phyloP scores from a whole-genome alignment of 257 asterid species.

The Datura wrightii region DNA sequence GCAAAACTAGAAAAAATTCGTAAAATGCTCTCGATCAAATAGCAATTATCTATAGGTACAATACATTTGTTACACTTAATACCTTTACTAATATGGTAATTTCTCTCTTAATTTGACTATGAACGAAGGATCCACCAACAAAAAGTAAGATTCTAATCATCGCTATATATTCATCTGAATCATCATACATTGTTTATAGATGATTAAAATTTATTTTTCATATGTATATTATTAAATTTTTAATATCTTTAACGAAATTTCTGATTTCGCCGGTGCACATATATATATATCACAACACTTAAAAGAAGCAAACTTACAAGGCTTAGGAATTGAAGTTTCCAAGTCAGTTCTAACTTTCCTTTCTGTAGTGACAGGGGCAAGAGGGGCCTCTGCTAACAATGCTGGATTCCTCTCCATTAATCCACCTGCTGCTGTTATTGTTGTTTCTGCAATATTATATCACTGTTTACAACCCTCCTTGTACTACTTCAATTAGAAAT shows the following conservation, averaged over 20 bases:
- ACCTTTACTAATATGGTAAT: not conserved
- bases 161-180: no score
- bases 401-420: constrained; percentile 53
- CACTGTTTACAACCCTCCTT: not conserved
- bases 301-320: constrained; percentile 54
- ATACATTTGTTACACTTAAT: not conserved
- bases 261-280: no score
- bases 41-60: not conserved
- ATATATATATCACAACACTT: no score
- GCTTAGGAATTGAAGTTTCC: constrained; percentile 76
- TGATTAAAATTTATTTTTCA: no score
- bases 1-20: not conserved
- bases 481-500: not conserved
- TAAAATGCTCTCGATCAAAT: not conserved
- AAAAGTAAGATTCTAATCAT: no score
- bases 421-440: constrained; percentile 39
- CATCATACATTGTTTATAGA: no score
- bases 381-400: constrained; percentile 67
- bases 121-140: no score
- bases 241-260: no score
- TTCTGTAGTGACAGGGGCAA: constrained; percentile 74
- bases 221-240: no score
- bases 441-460: constrained; percentile 29
- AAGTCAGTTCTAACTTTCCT: constrained; percentile 68
- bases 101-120: not conserved